Percentiles rank a stretch among this genome's conserved stretches.
These are phyloP conservation scores for Sclerotinia nivalis DNA, from an alignment of 2,329 filamentous ascomycete genomes.

Conservation along the genomic window DNA sequence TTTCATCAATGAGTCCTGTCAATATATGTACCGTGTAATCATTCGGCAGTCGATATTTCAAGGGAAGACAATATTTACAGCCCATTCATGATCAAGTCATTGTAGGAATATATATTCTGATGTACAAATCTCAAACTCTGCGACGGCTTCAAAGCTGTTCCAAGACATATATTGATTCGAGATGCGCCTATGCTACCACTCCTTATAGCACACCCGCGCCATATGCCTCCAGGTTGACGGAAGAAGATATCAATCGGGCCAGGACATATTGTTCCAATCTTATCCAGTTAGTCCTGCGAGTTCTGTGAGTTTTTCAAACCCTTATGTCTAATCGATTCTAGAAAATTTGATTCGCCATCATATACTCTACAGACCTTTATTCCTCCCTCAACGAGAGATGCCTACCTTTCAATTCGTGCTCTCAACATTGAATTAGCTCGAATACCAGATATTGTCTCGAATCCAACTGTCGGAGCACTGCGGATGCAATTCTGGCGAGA, in stretches of 20 bases:
- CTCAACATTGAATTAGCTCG: conserved; percentile 91
- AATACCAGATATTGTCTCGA: conserved; percentile 87
- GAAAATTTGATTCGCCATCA: conserved; percentile 86
- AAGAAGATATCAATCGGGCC: conserved; percentile 40
- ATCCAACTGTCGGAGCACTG: conserved; percentile 80
- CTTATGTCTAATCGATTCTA: conserved; percentile 44
- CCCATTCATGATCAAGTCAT: not conserved
- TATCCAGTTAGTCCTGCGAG: conserved; percentile 37
- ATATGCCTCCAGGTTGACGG: conserved; percentile 38
- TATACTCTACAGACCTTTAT: conserved; percentile 85
- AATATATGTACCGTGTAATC: not conserved
- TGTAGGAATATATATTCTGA: not conserved
- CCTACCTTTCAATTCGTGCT: conserved; percentile 86
- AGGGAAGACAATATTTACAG: not conserved
- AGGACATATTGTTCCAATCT: conserved; percentile 42
- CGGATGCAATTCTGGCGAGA: conserved; percentile 97
- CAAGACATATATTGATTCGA: conserved; percentile 23
- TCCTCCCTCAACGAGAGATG: conserved; percentile 70
- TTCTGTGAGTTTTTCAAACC: conserved; percentile 3
- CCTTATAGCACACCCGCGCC: conserved; percentile 40
- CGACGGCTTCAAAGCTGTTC: conserved; percentile 32
- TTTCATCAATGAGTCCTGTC: not conserved
- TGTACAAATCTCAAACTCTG: conserved; percentile 20
- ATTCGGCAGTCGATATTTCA: not conserved
- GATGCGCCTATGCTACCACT: conserved; percentile 39